A percentile compares a stretch with the other conserved stretches of the same genome.
These are phyloP conservation scores for Phytopythium aichiense DNA, from an alignment of 352 stramenopile genomes.

Conservation along the genomic window DNA sequence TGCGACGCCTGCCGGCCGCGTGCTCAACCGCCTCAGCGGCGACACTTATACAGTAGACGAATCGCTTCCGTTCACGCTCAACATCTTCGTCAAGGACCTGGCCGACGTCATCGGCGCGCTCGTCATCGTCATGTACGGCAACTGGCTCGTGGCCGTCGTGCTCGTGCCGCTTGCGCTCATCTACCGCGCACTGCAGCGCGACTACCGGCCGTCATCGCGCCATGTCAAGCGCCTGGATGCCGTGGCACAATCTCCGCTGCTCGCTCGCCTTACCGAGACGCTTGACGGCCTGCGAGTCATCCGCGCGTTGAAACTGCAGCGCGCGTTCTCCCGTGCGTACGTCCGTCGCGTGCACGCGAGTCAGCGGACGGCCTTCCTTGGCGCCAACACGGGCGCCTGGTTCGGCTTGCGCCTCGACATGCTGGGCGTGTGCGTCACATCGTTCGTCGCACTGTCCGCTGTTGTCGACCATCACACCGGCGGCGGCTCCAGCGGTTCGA, in stretches of 20 bases:
- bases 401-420: slow-evolving; percentile 84
- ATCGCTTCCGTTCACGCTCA: slow-evolving; percentile 85
- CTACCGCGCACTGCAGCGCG: slow-evolving; percentile 59
- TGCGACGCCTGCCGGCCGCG: slow-evolving; percentile 51
- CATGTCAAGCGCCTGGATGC: slow-evolving; percentile 69
- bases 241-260: slow-evolving; percentile 68
- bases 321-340: slow-evolving; percentile 38
- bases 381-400: slow-evolving; percentile 72
- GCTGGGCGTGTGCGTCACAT: slow-evolving; percentile 76
- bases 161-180: slow-evolving; percentile 65
- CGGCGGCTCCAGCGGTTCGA: neutral
- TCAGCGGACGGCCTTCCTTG: slow-evolving; percentile 76
- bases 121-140: slow-evolving; percentile 77
- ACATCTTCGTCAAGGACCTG: slow-evolving; percentile 84
- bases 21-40: slow-evolving; percentile 76
- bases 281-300: slow-evolving; percentile 69
- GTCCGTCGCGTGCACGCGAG: slow-evolving; percentile 45
- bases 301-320: slow-evolving; percentile 43
- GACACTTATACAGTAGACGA: slow-evolving; percentile 86
- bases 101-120: slow-evolving; percentile 68
- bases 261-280: slow-evolving; percentile 71
- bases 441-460: slow-evolving; percentile 76
- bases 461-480: slow-evolving; percentile 62
- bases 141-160: slow-evolving; percentile 66
- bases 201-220: slow-evolving; percentile 69